Evolutionary conservation across 768 basidiomycete species (phyloP), one percentile per base, ranked within the genome.

Genomic region (Rhodocollybia butyracea): DNA sequence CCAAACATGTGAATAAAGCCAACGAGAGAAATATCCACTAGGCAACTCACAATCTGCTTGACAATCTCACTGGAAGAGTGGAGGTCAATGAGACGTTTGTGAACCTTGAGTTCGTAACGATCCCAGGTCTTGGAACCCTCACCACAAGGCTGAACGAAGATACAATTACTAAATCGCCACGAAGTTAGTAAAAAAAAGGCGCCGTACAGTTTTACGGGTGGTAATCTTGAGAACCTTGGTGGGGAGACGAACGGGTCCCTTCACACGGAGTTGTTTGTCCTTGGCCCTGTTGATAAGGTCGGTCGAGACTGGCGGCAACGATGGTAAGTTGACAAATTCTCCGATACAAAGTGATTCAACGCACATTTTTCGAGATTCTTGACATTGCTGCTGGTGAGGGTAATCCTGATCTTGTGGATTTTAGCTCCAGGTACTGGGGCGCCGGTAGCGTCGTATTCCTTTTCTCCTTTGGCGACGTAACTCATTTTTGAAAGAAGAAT

Each of bases 121-220:
- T 99, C 97, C 97, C 97, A 99, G 70, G 97, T 99, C 88, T 99
- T 99, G 65, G 97, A 98, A 81, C 97, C 97, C 77, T 98, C 97
- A 92, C 97, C 97, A 70, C 97, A 98, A 75, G 97, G 91, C 92
- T 97, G 65, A 8, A 46, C 22, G 3, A 17, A 19, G 21, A 46
- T 57, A 17, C 41, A 43, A 56, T 36, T 48, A 59, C 22, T 24
- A 34, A 53, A 52, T 3, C 3, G 29, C 15, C 3, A 6, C 0
- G 59, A 57, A n/a, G n/a, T n/a, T n/a, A n/a, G n/a, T 11, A 31
- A 22, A 8, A 0, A 27, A 8, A 15, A 19, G 12, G 27, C 19
- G 8, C 80, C 91, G 62, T 59, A 94, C 94, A 61, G 97, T 96
- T 76, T 99, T 99, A 70, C 97, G 91, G 76, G 96, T 99, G 75